Base-by-base conservation (phyloP, 495 filamentous ascomycete genomes). In the Choiromyces venosus region DNA sequence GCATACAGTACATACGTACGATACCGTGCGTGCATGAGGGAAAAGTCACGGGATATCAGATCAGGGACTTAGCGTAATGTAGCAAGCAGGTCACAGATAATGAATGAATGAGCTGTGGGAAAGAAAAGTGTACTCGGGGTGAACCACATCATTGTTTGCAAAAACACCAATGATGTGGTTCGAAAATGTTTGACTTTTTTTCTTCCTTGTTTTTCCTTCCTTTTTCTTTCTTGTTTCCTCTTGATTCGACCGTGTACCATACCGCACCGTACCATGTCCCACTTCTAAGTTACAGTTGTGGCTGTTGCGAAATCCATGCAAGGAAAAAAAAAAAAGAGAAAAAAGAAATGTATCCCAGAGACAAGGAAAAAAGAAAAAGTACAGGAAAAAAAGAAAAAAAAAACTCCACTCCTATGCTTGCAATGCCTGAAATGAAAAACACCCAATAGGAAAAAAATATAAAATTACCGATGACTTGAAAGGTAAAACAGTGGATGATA, bases 271-370 rank as follows among this genome's bases (percentile, higher is more conserved):
- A 25, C n/a, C 25, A 4, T 33, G 52, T 12, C n/a, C 10, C 52
- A 61, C 52, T 33, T 33, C 33, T 61, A 61, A 61, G 25, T 61
- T 61, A 61, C 52, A 61, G 25, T 18, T 6, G 25, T 61, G 52
- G 52, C 18, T 61, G 5, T 61, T 33, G 25, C 52, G 25, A 61
- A 29, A 61, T 61, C 25, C 12, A 33, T 61, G 52, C 52, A 29
- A 61, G 52, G 52, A 61, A 61, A 61, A 33, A 4, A 61, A 33
- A 4, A 33, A 56, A 2, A 56, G 52, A 33, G 33, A 33, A 42
- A 67, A 75, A 69, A 74, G 75, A 71, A 69, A 82, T 82, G 78
- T 77, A 79, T 75, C 73, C 77, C 37, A 70, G 39, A 68, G 33
- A 64, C 37, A 69, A 42, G 42, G 65, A 73, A 71, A 72, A 70